Conservation (phyloP, 768 basidiomycete species). For the Amanita exitialis region DNA sequence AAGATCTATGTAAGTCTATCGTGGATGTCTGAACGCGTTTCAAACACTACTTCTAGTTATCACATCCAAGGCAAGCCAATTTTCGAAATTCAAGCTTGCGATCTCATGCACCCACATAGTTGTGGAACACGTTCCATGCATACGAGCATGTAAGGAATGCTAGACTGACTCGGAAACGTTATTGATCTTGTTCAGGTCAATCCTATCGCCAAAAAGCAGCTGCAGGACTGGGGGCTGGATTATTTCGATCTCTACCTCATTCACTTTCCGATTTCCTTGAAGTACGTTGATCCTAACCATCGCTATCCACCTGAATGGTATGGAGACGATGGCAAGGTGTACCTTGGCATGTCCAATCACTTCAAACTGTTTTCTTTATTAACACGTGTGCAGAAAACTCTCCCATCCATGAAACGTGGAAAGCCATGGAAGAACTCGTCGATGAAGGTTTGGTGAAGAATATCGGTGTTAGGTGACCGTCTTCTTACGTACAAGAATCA, state of each 20-base stretch:
- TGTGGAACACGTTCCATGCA: constrained; percentile 89
- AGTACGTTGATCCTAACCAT: constrained; percentile 68
- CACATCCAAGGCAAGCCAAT: constrained; percentile 57
- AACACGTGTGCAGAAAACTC: constrained; percentile 36
- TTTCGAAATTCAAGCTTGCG: not conserved
- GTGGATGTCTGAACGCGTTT: not conserved
- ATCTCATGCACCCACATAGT: constrained; percentile 21
- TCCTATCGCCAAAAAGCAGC: constrained; percentile 47
- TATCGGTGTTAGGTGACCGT: constrained; percentile 60
- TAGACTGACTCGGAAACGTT: not conserved
- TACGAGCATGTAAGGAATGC: constrained; percentile 50
- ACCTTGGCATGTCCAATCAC: constrained; percentile 35
- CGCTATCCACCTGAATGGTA: constrained; percentile 82
- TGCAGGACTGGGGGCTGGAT: constrained; percentile 74
- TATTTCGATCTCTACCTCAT: constrained; percentile 77
- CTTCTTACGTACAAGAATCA: not conserved
- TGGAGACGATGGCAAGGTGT: constrained; percentile 60
- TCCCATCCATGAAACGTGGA: constrained; percentile 78
- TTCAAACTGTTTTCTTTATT: not conserved
- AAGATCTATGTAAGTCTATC: constrained; percentile 64
- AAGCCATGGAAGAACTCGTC: constrained; percentile 70
- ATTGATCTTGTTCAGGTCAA: constrained; percentile 32
- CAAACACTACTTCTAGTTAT: constrained; percentile 40
- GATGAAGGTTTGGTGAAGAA: constrained; percentile 64
- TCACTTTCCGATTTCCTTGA: constrained; percentile 79